phyloP scores from a whole-genome alignment of 1,284 basidiomycete genomes.

The Malassezia vespertilionis region DNA sequence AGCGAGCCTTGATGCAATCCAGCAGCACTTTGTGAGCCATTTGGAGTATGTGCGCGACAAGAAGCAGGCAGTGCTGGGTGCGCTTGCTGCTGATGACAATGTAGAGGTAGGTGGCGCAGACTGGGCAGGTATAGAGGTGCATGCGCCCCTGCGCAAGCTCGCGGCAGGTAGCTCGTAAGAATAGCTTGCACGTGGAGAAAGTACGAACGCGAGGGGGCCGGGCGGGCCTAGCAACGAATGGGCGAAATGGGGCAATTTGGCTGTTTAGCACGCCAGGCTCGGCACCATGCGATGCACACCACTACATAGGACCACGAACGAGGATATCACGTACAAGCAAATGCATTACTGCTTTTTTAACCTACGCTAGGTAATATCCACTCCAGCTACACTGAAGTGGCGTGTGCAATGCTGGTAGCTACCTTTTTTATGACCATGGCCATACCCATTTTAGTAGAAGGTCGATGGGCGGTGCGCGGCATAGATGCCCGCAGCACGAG shows the following conservation, averaged over 20 bases:
- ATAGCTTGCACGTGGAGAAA: too few relatives aligned
- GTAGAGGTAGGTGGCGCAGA: constrained; percentile 21
- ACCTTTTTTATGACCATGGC: background rate
- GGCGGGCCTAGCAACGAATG: too few relatives aligned
- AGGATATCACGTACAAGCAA: constrained; percentile 14
- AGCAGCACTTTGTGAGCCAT: constrained; percentile 81
- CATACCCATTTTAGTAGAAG: constrained; percentile 50
- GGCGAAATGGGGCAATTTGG: too few relatives aligned
- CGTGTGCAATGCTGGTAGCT: too few relatives aligned
- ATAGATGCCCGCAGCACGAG: constrained; percentile 48
- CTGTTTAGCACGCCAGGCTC: too few relatives aligned
- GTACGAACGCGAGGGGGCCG: too few relatives aligned
- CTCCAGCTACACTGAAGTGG: too few relatives aligned
- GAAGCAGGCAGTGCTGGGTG: background rate
- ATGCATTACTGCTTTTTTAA: constrained; percentile 16
- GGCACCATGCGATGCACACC: too few relatives aligned
- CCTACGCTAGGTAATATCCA: constrained; percentile 12
- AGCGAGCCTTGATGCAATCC: constrained; percentile 79
- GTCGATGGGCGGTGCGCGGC: constrained; percentile 50
- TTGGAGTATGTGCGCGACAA: constrained; percentile 62
- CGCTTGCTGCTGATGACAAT: background rate
- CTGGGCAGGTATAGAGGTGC: constrained; percentile 34
- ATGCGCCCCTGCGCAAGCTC: constrained; percentile 20
- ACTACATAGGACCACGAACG: too few relatives aligned
- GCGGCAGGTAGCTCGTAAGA: too few relatives aligned